Base-by-base conservation (phyloP, 2,329 filamentous ascomycete species). In the Ascochyta koolunga region DNA sequence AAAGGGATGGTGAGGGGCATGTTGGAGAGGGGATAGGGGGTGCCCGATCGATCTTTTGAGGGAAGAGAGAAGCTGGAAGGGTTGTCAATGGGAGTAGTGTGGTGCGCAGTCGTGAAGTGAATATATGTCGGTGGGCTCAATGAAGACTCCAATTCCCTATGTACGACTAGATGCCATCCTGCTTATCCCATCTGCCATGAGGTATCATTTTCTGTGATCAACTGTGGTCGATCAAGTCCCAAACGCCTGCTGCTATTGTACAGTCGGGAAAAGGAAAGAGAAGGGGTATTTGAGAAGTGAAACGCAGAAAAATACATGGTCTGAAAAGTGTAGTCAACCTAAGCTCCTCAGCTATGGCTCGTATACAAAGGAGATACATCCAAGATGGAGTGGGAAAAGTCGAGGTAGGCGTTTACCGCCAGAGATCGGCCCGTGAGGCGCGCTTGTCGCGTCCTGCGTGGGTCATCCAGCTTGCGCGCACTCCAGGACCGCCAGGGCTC, bases 351-450 rank as follows among this genome's bases (percentile, higher is more conserved):
- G 2, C 4, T 29, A 13, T 5, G 27, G 4, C 27, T 13, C 15
- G 27, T 29, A 29, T 10, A 5, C 27, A 15, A 29, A 4, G 16
- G 31, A 33, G 8, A 5, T n/a, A 3, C 16, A 33, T 33, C 5
- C 31, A 16, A 33, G 21, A n/a, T 25, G 19, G 7, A 29, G 27
- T 27, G 8, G 25, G 27, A 4, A 10, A 15, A 3, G 19, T 39
- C 27, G 21, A 50, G 13, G 5, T 13, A 5, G 27, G 24, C 38
- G 37, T 54, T 21, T 21, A 32, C 24, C 71, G 67, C 72, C 72
- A 74, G 2, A 74, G 49, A 56, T 74, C 72, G 10, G 71, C 72
- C 48, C 69, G 58, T 15, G 68, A 72, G 32, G 66, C 67, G 38
- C 72, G 58, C 65, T 69, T 72, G 54, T 73, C 68, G 31, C 68